Percentiles rank a stretch among this genome's conserved stretches.
Evolutionary conservation across 306 rosid genomes (phyloP).

Genomic region (Malus orientalis): DNA sequence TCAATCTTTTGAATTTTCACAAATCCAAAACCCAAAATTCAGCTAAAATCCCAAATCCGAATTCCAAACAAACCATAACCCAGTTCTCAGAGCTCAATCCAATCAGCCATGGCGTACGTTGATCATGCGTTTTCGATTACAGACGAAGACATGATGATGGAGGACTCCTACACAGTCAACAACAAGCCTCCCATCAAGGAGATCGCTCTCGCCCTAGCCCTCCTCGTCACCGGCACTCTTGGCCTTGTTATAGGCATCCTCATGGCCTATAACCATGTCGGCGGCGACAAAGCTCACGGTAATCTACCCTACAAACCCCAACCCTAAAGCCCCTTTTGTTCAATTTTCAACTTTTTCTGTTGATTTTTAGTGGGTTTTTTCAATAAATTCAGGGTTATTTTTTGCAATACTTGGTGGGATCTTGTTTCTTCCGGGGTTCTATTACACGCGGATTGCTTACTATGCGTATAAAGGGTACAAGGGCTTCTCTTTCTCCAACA

Average conservation of each 20-base stretch:
- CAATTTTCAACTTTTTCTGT: neutral
- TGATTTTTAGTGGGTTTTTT: neutral
- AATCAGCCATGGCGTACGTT: slow-evolving; percentile 59
- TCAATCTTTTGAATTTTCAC: neutral
- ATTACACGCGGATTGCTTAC: slow-evolving; percentile 95
- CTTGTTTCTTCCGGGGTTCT: slow-evolving; percentile 92
- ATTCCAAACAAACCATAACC: neutral
- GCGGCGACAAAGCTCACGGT: slow-evolving; percentile 97
- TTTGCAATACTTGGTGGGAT: slow-evolving; percentile 75
- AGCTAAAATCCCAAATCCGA: neutral
- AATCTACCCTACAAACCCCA: neutral
- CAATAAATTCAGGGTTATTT: slow-evolving; percentile 55
- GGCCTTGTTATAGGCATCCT: slow-evolving; percentile 65
- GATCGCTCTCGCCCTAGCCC: slow-evolving; percentile 88
- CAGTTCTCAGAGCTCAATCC: neutral
- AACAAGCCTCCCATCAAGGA: slow-evolving; percentile 82
- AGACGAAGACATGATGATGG: slow-evolving; percentile 93
- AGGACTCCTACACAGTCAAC: slow-evolving; percentile 63
- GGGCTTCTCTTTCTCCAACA: slow-evolving; percentile 95
- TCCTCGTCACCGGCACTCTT: slow-evolving; percentile 70
- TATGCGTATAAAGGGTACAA: slow-evolving; percentile 95
- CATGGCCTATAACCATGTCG: slow-evolving; percentile 82
- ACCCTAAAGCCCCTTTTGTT: neutral
- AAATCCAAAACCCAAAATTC: neutral
- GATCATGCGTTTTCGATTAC: slow-evolving; percentile 95